Evolutionary conservation across 768 basidiomycete genomes (phyloP).

Genomic region (Cytidiella melzeri): DNA sequence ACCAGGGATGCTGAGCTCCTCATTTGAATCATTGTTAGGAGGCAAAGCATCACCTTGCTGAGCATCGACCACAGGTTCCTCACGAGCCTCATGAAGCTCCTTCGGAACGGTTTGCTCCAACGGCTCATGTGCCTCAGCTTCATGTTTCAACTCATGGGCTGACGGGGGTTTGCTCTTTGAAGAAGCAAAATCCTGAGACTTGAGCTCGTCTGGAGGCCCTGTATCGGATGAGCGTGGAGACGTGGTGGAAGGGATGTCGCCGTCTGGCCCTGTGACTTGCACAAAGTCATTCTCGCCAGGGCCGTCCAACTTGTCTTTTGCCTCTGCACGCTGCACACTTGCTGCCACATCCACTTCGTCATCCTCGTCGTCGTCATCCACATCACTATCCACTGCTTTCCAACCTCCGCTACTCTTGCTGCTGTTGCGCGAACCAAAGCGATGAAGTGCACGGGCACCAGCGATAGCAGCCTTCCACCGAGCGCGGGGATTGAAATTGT

Average conservation of each 20-base stretch:
- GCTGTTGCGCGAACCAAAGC: slow-evolving; percentile 23
- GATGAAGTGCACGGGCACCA: slow-evolving; percentile 35
- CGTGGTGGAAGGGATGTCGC: neutral
- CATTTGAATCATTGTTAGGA: slow-evolving; percentile 5
- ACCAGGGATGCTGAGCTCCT: slow-evolving; percentile 10
- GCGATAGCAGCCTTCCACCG: slow-evolving; percentile 70
- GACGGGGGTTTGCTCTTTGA: slow-evolving; percentile 8
- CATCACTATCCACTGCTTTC: slow-evolving; percentile 18
- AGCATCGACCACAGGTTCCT: neutral
- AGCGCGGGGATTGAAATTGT: slow-evolving; percentile 74
- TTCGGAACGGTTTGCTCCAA: slow-evolving; percentile 18
- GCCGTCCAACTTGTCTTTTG: slow-evolving; percentile 11
- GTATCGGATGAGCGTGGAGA: neutral
- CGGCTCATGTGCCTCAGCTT: slow-evolving; percentile 18
- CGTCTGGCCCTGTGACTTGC: slow-evolving; percentile 3
- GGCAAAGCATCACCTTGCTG: neutral
- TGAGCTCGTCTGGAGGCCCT: slow-evolving; percentile 3
- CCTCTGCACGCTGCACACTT: neutral
- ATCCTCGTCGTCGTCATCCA: slow-evolving; percentile 27
- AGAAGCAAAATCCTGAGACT: neutral
- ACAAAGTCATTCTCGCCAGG: slow-evolving; percentile 33
- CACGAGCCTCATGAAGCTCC: slow-evolving; percentile 10
- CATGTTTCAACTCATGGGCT: slow-evolving; percentile 20
- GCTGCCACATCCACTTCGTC: slow-evolving; percentile 22
- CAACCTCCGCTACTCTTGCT: slow-evolving; percentile 33